Evolutionary conservation across 2,329 filamentous ascomycete genomes (phyloP).

Genomic region (Talaromyces amestolkiae): DNA sequence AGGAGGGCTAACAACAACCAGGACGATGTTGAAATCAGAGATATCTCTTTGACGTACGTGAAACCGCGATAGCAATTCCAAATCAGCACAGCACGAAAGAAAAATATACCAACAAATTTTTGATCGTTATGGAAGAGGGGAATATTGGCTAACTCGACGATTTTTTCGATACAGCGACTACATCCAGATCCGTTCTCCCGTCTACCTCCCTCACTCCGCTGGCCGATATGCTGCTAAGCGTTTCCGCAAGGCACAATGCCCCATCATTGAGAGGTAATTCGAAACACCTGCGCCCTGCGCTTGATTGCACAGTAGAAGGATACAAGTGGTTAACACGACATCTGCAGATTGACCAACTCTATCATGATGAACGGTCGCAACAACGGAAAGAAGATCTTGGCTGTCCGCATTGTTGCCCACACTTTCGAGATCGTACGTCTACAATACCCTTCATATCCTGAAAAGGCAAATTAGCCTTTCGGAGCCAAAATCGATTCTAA

Average conservation of each 20-base stretch:
- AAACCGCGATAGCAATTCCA: not conserved
- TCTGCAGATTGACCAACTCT: conserved; percentile 80
- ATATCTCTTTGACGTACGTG: conserved; percentile 98
- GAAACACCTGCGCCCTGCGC: not conserved
- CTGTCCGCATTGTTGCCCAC: conserved; percentile 98
- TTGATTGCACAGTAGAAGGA: not conserved
- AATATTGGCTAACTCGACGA: conserved; percentile 32
- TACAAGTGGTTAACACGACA: not conserved
- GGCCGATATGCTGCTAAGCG: conserved; percentile 99
- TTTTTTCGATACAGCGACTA: conserved; percentile 71
- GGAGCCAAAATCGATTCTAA: conserved; percentile 20
- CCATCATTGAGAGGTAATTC: conserved; percentile 86
- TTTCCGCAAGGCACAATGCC: conserved; percentile 99
- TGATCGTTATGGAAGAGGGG: conserved; percentile 14
- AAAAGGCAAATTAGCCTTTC: not conserved
- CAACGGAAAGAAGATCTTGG: conserved; percentile 99
- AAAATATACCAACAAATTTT: not conserved
- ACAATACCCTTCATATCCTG: not conserved
- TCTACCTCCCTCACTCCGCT: conserved; percentile 98
- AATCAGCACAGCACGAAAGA: not conserved
- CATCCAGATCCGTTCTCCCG: conserved; percentile 98
- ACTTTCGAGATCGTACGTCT: conserved; percentile 96
- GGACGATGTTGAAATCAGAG: conserved; percentile 98
- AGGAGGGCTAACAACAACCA: conserved; percentile 8
- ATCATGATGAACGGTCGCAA: conserved; percentile 99